Evolutionary conservation across 495 filamentous ascomycete species (phyloP).

Genomic region (Aspergillus coremiiformis): DNA sequence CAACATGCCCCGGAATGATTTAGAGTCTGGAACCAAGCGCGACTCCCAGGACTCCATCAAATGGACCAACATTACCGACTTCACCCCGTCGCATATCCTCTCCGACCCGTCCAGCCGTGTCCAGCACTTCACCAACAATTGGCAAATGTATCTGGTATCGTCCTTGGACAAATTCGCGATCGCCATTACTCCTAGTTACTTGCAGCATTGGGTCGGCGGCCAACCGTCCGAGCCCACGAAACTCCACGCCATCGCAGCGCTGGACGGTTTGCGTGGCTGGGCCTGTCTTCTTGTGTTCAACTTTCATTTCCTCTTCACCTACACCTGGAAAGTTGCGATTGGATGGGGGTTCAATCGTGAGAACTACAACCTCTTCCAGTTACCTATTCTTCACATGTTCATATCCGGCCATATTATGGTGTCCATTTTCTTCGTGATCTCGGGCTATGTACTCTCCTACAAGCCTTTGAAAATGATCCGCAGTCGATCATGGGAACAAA

Average conservation of each 20-base stretch:
- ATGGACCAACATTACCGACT: constrained; percentile 8
- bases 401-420: constrained; percentile 65
- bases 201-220: constrained; percentile 34
- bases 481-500: constrained; percentile 42
- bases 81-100: constrained; percentile 25
- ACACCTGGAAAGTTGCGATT: constrained; percentile 39
- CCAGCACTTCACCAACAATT: constrained; percentile 22
- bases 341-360: constrained; percentile 44
- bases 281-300: constrained; percentile 48
- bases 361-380: constrained; percentile 50
- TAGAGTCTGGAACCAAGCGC: constrained; percentile 21
- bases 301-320: constrained; percentile 47
- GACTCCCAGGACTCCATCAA: constrained; percentile 1
- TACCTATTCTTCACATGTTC: constrained; percentile 56
- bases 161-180: constrained; percentile 27
- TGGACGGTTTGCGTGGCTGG: constrained; percentile 46
- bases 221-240: constrained; percentile 23
- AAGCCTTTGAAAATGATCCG: constrained; percentile 57
- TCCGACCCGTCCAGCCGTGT: constrained; percentile 19
- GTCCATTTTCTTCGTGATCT: constrained; percentile 67
- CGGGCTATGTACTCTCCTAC: constrained; percentile 59
- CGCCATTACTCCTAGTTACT: constrained; percentile 34
- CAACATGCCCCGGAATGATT: constrained; percentile 27
- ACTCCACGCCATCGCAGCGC: constrained; percentile 39
- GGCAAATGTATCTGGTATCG: constrained; percentile 22